Conservation (phyloP, 140 eudicot species). For the Cichorium intybus region DNA sequence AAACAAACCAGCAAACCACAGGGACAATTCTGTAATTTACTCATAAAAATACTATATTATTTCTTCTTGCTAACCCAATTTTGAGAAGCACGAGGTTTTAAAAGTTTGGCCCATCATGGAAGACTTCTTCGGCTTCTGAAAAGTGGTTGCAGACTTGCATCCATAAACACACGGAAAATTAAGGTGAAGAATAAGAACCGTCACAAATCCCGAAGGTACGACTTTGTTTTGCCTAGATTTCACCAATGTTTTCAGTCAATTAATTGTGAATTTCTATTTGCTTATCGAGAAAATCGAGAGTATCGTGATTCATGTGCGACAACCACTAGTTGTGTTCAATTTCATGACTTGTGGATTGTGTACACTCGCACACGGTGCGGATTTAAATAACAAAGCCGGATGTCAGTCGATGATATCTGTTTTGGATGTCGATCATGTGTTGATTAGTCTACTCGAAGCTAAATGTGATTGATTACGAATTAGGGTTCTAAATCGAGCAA, state of each 20-base stretch:
- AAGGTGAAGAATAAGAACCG: conserved; percentile 9
- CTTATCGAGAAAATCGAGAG: not conserved
- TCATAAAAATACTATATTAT: too few species aligned
- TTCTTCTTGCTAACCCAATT: not conserved
- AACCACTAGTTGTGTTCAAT: conserved; percentile 9
- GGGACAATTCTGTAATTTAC: too few species aligned
- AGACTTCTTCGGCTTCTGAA: conserved; percentile 16
- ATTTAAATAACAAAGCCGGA: not conserved
- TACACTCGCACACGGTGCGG: not conserved
- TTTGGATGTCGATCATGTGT: not conserved
- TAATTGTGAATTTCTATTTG: conserved; percentile 9
- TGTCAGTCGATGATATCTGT: conserved; percentile 6
- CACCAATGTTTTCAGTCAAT: conserved; percentile 6
- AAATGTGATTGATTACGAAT: conserved; percentile 16
- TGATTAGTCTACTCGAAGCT: not conserved
- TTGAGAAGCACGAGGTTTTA: not conserved
- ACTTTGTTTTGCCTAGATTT: not conserved
- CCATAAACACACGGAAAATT: not conserved
- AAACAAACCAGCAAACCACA: too few species aligned
- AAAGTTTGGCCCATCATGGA: conserved; percentile 24
- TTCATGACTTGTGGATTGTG: not conserved
- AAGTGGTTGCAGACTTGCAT: conserved; percentile 16
- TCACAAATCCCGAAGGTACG: conserved; percentile 33
- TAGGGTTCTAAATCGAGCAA: conserved; percentile 18
- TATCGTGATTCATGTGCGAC: not conserved